These are phyloP conservation scores for Madurella mycetomatis DNA, from an alignment of 2,329 filamentous ascomycete species.

Conservation along the genomic window DNA sequence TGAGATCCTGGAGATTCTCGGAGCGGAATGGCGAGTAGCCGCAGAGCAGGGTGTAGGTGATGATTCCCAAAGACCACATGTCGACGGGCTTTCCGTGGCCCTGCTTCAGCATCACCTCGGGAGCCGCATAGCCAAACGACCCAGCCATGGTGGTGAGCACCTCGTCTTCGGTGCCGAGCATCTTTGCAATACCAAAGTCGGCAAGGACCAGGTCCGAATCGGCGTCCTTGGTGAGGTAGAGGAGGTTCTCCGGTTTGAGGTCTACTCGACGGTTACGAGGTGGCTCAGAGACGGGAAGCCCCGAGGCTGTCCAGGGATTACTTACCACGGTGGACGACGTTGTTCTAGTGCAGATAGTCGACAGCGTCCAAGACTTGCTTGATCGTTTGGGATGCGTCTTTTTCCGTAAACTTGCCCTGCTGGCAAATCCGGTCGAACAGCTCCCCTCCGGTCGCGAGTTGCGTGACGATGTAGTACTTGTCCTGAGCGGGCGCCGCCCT, in stretches of 20 bases:
- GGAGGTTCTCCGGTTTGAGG: slow-evolving; percentile 94
- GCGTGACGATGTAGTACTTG: slow-evolving; percentile 99
- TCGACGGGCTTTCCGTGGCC: slow-evolving; percentile 98
- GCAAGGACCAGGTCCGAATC: slow-evolving; percentile 87
- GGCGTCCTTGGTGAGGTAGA: slow-evolving; percentile 76
- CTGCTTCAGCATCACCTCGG: slow-evolving; percentile 96
- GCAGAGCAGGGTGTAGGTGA: slow-evolving; percentile 96
- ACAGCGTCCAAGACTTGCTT: slow-evolving; percentile 90
- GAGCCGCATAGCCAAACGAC: slow-evolving; percentile 95
- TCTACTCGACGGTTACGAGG: slow-evolving; percentile 48
- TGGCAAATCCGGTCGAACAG: slow-evolving; percentile 98
- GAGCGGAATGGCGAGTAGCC: slow-evolving; percentile 97
- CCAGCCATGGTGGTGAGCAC: slow-evolving; percentile 98
- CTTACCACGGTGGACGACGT: slow-evolving; percentile 90
- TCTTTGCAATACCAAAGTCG: slow-evolving; percentile 98
- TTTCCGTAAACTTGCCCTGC: slow-evolving; percentile 96
- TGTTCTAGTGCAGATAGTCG: slow-evolving; percentile 87
- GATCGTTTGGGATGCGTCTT: slow-evolving; percentile 94
- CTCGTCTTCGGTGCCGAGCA: slow-evolving; percentile 84
- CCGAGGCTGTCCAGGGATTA: not conserved
- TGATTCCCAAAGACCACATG: slow-evolving; percentile 99
- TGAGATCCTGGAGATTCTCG: slow-evolving; percentile 86
- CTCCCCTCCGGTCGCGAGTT: slow-evolving; percentile 92
- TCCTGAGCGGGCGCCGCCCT: slow-evolving; percentile 53
- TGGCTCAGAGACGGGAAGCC: slow-evolving; percentile 4